phyloP scores from a whole-genome alignment of 139 green algal species.

The Chlorella ohadii region DNA sequence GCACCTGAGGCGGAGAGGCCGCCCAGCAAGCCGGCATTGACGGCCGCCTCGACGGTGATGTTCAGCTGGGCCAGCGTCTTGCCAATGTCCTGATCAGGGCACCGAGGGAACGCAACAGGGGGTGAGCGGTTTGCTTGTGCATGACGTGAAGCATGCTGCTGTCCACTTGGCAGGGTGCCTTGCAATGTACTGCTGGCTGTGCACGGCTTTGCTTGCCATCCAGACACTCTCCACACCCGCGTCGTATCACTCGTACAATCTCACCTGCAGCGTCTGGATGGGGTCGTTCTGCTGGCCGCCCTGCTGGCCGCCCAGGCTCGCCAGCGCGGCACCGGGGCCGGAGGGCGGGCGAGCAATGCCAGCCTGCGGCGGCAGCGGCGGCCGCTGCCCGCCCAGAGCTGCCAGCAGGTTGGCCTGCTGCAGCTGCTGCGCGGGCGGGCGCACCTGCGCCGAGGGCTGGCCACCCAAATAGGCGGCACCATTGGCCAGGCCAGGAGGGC shows the following conservation, averaged over 20 bases:
- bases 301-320: background rate
- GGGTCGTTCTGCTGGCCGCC: conserved; percentile 30
- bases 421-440: background rate
- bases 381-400: conserved; percentile 14
- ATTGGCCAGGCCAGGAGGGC: conserved; percentile 28
- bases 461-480: conserved; percentile 19
- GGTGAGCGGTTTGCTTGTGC: too few relatives aligned
- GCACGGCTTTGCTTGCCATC: too few relatives aligned
- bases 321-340: background rate
- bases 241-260: too few relatives aligned
- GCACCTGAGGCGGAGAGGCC: conserved; percentile 45
- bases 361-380: conserved; percentile 13
- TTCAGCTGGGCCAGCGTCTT: conserved; percentile 49
- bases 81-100: conserved; percentile 43
- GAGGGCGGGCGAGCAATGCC: background rate
- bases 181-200: too few relatives aligned
- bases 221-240: too few relatives aligned
- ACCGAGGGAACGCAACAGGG: too few relatives aligned
- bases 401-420: conserved; percentile 34
- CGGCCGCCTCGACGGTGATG: conserved; percentile 58
- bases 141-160: too few relatives aligned
- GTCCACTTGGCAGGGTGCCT: too few relatives aligned
- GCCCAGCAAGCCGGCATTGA: conserved; percentile 62
- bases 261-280: conserved; percentile 43
- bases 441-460: background rate